Base-by-base conservation (phyloP, 495 filamentous ascomycete species). In the Collariella sp. region DNA sequence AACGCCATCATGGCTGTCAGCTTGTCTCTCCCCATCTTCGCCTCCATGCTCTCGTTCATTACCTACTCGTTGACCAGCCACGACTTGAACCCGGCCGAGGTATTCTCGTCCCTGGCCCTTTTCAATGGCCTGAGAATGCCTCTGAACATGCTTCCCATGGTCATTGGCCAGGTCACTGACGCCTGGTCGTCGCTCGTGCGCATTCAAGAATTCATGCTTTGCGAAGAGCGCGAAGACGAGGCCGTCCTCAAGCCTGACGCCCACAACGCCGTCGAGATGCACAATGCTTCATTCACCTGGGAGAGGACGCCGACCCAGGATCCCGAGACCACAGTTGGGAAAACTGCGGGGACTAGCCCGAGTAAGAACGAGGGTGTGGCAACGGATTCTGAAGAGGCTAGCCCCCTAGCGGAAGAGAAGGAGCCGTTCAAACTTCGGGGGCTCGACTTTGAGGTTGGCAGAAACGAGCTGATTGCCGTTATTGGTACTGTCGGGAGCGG, bases 21-120 rank as follows among this genome's bases (percentile, higher is more conserved):
- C 56, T 65, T 82, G 67, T 84, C 86, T 9, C 74, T 96, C 55
- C 90, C 93, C 7, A 84, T 89, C 36, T 95, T 95, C 61, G 90
- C 91, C 4, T 91, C 91, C 7, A 96, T 97, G 89, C 70, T 96
- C 29, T 79, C 90, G 2, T 98, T 98, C 70, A 90, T 98, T 67
- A 94, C 89, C 5, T 96, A 88, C 65, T 85, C 87, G 1, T 75
- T 95, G 24, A 83, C 89, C 2, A 72, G 83, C 34, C 84, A 91
- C 59, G 64, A 62, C 12, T 77, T 95, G 11, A 70, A 81, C 15
- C 84, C 91, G 0, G 89, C 90, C 0, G 75, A 82, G 16, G 78
- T 96, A 44, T 98, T 98, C 72, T 95, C 91, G 0, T 96, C 93
- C 0, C 74, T 96, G 29, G 91, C 91, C 1, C 71, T 96, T 20